Conservation (phyloP, 345 rosid genomes). For the Rubroshorea leprosula region DNA sequence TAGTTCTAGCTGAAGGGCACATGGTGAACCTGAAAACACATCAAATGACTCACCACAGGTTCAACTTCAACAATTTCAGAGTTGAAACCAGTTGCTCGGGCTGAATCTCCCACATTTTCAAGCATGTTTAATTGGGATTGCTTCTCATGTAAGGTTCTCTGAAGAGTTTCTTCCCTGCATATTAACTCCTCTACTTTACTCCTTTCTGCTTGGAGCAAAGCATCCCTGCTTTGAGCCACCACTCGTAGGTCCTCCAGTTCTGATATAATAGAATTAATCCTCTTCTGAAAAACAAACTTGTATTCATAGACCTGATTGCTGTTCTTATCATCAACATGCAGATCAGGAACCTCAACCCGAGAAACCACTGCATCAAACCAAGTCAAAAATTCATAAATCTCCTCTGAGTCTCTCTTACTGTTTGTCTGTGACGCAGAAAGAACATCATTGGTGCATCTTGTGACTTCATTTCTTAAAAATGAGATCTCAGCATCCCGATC, state of each 20-base stretch:
- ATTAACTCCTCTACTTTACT: slow-evolving; percentile 65
- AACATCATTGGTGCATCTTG: slow-evolving; percentile 86
- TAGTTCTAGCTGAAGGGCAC: background rate
- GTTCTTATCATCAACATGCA: slow-evolving; percentile 33
- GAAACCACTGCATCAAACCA: slow-evolving; percentile 57
- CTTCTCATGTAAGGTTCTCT: slow-evolving; percentile 58
- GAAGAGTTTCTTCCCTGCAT: slow-evolving; percentile 52
- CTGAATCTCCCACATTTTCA: slow-evolving; percentile 36
- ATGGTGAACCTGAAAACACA: slow-evolving; percentile 6
- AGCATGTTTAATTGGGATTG: slow-evolving; percentile 57
- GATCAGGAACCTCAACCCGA: slow-evolving; percentile 36
- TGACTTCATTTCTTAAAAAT: slow-evolving; percentile 94
- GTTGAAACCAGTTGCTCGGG: slow-evolving; percentile 26
- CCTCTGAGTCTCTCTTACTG: slow-evolving; percentile 49
- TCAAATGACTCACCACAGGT: slow-evolving; percentile 65
- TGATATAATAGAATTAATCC: slow-evolving; percentile 45
- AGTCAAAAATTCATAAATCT: slow-evolving; percentile 45
- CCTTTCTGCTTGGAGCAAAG: slow-evolving; percentile 61
- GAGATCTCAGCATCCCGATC: slow-evolving; percentile 90
- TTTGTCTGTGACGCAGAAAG: slow-evolving; percentile 65
- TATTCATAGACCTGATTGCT: slow-evolving; percentile 29
- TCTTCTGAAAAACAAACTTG: slow-evolving; percentile 65
- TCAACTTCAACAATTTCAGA: slow-evolving; percentile 80
- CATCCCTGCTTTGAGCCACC: slow-evolving; percentile 52
- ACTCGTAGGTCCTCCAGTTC: slow-evolving; percentile 50